Evolutionary conservation across 2,329 filamentous ascomycete genomes (phyloP).

Genomic region (Cadophora malorum): DNA sequence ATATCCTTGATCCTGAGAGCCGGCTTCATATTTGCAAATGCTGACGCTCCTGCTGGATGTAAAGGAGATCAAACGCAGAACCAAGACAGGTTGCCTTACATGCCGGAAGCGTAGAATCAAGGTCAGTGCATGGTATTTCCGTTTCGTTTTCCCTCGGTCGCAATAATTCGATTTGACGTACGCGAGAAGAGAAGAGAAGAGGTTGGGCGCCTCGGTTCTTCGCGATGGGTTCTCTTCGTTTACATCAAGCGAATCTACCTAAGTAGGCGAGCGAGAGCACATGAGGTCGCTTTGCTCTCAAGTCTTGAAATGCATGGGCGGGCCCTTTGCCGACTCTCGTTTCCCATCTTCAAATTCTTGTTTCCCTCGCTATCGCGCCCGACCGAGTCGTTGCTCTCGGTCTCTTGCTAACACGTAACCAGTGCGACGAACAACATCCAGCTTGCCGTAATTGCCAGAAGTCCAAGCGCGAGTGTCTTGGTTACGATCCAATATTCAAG

Average conservation of each 20-base stretch:
- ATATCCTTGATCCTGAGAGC: slow-evolving; percentile 20
- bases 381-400: not conserved
- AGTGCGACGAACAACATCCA: slow-evolving; percentile 97
- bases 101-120: slow-evolving; percentile 74
- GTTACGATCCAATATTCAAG: slow-evolving; percentile 89
- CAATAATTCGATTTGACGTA: slow-evolving; percentile 33
- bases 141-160: slow-evolving; percentile 23
- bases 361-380: slow-evolving; percentile 17
- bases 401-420: slow-evolving; percentile 39
- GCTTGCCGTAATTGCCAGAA: slow-evolving; percentile 90
- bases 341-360: not conserved
- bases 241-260: slow-evolving; percentile 47
- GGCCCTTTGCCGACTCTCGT: slow-evolving; percentile 10
- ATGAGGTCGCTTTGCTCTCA: slow-evolving; percentile 37
- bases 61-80: slow-evolving; percentile 76
- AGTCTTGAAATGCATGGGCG: slow-evolving; percentile 8
- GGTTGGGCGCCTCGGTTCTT: slow-evolving; percentile 38
- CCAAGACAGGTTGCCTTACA: slow-evolving; percentile 74
- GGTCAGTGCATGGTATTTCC: slow-evolving; percentile 55
- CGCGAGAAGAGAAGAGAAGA: slow-evolving; percentile 30
- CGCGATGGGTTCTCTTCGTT: slow-evolving; percentile 46
- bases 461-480: slow-evolving; percentile 84
- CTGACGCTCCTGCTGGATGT: slow-evolving; percentile 36
- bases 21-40: slow-evolving; percentile 29
- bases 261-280: slow-evolving; percentile 47